phyloP scores from a whole-genome alignment of 1,139 yeast genomes.

The Diutina siamensis region DNA sequence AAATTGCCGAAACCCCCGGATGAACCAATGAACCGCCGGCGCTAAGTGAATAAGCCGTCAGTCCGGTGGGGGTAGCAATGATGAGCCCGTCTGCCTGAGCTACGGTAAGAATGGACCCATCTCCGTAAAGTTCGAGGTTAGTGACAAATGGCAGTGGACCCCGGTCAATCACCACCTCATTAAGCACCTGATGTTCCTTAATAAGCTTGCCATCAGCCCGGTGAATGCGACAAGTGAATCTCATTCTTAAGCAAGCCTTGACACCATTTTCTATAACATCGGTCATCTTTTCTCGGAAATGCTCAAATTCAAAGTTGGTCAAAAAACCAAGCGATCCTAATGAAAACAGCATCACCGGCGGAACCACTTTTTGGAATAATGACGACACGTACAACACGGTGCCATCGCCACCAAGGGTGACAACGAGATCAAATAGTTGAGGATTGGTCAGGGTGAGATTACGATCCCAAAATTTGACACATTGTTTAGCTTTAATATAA shows the following conservation, averaged over 20 bases:
- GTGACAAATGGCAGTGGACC: constrained; percentile 87
- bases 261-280: constrained; percentile 58
- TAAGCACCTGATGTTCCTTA: constrained; percentile 69
- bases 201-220: constrained; percentile 45
- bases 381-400: constrained; percentile 75
- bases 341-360: constrained; percentile 78
- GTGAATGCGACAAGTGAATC: constrained; percentile 63
- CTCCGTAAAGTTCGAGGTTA: constrained; percentile 73
- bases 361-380: constrained; percentile 68
- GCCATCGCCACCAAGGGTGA: constrained; percentile 86
- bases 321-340: constrained; percentile 75
- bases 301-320: constrained; percentile 66
- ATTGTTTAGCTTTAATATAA: constrained; percentile 28
- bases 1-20: constrained; percentile 80
- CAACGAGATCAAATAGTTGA: constrained; percentile 59
- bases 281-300: constrained; percentile 46
- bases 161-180: constrained; percentile 75
- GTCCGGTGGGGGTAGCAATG: constrained; percentile 85
- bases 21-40: constrained; percentile 90
- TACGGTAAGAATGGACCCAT: constrained; percentile 65
- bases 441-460: constrained; percentile 43
- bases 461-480: constrained; percentile 60
- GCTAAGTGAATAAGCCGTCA: constrained; percentile 81
- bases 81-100: constrained; percentile 89
- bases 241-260: constrained; percentile 68